phyloP scores from a whole-genome alignment of 148 eudicot genomes.

The Cornus suecica region DNA sequence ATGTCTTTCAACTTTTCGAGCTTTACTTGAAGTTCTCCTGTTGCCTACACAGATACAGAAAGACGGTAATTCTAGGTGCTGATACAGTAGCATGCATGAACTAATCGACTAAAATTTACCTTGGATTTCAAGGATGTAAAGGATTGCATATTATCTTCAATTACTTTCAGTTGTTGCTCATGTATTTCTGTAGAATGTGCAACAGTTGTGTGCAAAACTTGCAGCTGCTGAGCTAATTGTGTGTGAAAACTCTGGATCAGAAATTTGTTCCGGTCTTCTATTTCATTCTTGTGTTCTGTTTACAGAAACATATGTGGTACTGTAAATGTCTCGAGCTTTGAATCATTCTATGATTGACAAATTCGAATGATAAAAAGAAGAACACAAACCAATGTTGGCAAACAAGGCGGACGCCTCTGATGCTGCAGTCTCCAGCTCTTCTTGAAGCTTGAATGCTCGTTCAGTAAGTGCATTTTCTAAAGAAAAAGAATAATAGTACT shows the following conservation, averaged over 20 bases:
- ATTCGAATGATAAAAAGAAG: neutral
- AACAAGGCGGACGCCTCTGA: slow-evolving; percentile 31
- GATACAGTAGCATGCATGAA: neutral
- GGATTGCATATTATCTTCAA: slow-evolving; percentile 16
- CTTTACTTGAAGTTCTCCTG: slow-evolving; percentile 12
- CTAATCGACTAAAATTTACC: slow-evolving; percentile 9
- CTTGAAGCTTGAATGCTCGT: slow-evolving; percentile 27
- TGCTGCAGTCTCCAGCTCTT: slow-evolving; percentile 30
- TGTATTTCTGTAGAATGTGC: slow-evolving; percentile 24
- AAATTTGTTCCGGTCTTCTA: slow-evolving; percentile 25
- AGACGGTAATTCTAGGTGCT: neutral
- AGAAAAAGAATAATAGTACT: neutral
- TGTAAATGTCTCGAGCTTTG: neutral
- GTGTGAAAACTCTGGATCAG: slow-evolving; percentile 22
- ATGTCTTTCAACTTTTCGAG: slow-evolving; percentile 19
- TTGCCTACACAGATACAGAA: slow-evolving; percentile 9
- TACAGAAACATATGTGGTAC: neutral
- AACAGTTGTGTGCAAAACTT: slow-evolving; percentile 17
- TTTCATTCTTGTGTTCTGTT: slow-evolving; percentile 23
- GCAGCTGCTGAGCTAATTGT: slow-evolving; percentile 32
- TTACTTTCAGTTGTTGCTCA: slow-evolving; percentile 19
- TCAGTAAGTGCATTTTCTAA: slow-evolving; percentile 33
- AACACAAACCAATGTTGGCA: slow-evolving; percentile 28
- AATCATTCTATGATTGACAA: neutral
- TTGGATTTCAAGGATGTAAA: slow-evolving; percentile 17